Percentiles rank a stretch among this genome's conserved stretches.
Evolutionary conservation across 2,329 filamentous ascomycete species (phyloP).

Genomic region (Purpureocillium takamizusanense): DNA sequence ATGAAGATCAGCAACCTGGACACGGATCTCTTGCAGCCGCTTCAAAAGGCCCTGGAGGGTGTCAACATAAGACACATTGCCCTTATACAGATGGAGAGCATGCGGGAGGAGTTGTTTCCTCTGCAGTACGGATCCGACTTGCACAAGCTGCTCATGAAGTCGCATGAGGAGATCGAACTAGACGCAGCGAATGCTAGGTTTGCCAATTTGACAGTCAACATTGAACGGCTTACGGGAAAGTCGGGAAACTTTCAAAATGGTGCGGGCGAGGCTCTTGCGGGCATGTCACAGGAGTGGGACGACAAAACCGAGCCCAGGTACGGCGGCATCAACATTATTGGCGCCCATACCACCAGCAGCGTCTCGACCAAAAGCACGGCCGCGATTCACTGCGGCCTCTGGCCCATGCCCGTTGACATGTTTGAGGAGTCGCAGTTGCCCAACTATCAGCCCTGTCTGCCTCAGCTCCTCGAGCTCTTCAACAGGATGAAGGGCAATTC

Average conservation of each 20-base stretch:
- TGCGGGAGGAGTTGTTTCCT: constrained; percentile 34
- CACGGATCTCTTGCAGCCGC: constrained; percentile 17
- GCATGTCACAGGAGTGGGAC: constrained; percentile 5
- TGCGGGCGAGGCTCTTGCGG: constrained; percentile 6
- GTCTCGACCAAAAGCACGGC: constrained; percentile 34
- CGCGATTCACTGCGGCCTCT: constrained; percentile 29
- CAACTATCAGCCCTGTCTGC: constrained; percentile 35
- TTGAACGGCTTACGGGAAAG: constrained; percentile 13
- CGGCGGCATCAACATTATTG: constrained; percentile 30
- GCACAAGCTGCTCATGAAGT: constrained; percentile 22
- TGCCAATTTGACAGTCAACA: constrained; percentile 13
- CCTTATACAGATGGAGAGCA: constrained; percentile 32
- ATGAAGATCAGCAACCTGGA: constrained; percentile 30
- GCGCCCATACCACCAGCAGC: constrained; percentile 29
- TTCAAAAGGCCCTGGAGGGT: constrained; percentile 15
- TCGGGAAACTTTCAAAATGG: constrained; percentile 8
- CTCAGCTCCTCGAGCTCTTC: constrained; percentile 23
- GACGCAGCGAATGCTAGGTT: constrained; percentile 10
- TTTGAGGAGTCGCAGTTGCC: constrained; percentile 33
- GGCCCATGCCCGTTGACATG: constrained; percentile 27
- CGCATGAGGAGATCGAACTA: constrained; percentile 19
- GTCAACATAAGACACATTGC: constrained; percentile 31
- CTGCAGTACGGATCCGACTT: constrained; percentile 27
- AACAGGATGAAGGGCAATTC: constrained; percentile 12
- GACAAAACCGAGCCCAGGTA: constrained; percentile 12